Base-by-base conservation (phyloP, 2,329 filamentous ascomycete species). In the Amylocarpus encephaloides region DNA sequence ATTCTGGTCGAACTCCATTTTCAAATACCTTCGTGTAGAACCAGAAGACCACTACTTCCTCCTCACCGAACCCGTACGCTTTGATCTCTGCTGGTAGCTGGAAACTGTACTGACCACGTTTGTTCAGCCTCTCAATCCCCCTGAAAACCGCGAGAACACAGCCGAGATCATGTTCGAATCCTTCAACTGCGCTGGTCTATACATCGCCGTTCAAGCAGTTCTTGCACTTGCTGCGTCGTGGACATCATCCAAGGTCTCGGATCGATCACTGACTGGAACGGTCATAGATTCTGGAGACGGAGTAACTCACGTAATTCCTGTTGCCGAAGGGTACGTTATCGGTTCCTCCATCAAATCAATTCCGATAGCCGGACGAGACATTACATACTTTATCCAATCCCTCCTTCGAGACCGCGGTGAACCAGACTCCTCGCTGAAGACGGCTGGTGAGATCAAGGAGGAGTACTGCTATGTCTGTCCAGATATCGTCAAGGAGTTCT, bases 151-250 rank as follows among this genome's bases (percentile, higher is more conserved):
- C 67, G 93, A 98, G 72, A 96, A 95, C 69, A 97, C 93, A 22
- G 93, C 93, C 70, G 93, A 98, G 70, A 98, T 98, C 72, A 96
- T 98, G 82, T 98, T 98, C 74, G 93, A 98, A 69, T 97, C 93
- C 3, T 98, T 98, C 78, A 98, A 98, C 74, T 97, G 93, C 70
- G 92, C 93, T 51, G 93, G 93, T 72, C 84, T 98, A 59, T 98
- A 98, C 72, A 98, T 98, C 68, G 93, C 93, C 42, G 93, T 98
- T 12, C 93, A 98, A 73, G 93, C 93, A 30, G 93, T 98, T 18
- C 84, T 98, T 49, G 93, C 94, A 13, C 81, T 98, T 41, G 93
- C 93, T 40, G 93, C 94, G 16, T 97, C 93, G 7, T 98, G 93
- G 93, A 98, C 93, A 26, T 96, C 91, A 43, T 95, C 91, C 47